Percentiles rank a stretch among this genome's conserved stretches.
These are phyloP conservation scores for Claviceps humidiphila DNA, from an alignment of 2,329 filamentous ascomycete genomes.

Conservation along the genomic window DNA sequence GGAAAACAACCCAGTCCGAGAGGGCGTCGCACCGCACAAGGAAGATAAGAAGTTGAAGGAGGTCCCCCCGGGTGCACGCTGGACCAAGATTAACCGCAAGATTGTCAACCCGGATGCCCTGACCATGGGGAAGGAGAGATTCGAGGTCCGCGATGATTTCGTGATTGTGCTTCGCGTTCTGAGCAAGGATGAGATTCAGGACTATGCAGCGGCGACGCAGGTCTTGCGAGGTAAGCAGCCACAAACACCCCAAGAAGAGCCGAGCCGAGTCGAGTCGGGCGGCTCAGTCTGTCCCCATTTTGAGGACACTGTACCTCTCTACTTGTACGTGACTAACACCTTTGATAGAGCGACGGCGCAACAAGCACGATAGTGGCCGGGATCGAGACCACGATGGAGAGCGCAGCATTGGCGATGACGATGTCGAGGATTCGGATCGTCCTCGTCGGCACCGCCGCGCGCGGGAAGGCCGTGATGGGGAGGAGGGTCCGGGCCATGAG, in stretches of 20 bases:
- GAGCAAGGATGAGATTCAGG: constrained; percentile 79
- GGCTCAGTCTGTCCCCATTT: too few species aligned
- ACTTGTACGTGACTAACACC: neutral
- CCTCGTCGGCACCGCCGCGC: constrained; percentile 7
- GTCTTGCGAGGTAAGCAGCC: constrained; percentile 57
- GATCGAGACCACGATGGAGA: constrained; percentile 14
- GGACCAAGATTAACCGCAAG: constrained; percentile 84
- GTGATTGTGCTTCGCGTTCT: constrained; percentile 86
- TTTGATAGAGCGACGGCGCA: constrained; percentile 18
- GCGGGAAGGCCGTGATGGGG: constrained; percentile 8
- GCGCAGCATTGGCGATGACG: constrained; percentile 5
- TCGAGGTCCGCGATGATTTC: constrained; percentile 82
- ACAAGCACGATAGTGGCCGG: constrained; percentile 22
- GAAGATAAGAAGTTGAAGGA: constrained; percentile 61
- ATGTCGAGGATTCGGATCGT: constrained; percentile 11
- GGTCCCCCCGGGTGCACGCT: constrained; percentile 66
- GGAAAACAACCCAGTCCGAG: constrained; percentile 66
- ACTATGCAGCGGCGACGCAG: constrained; percentile 68
- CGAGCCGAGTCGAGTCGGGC: too few species aligned
- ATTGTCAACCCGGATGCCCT: constrained; percentile 84
- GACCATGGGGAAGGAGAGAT: constrained; percentile 76
- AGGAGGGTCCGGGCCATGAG: constrained; percentile 6
- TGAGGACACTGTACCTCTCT: too few species aligned
- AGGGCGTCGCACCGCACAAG: constrained; percentile 89
- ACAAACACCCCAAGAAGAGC: too few species aligned